Base-by-base conservation (phyloP, 345 rosid genomes). In the Murraya paniculata region DNA sequence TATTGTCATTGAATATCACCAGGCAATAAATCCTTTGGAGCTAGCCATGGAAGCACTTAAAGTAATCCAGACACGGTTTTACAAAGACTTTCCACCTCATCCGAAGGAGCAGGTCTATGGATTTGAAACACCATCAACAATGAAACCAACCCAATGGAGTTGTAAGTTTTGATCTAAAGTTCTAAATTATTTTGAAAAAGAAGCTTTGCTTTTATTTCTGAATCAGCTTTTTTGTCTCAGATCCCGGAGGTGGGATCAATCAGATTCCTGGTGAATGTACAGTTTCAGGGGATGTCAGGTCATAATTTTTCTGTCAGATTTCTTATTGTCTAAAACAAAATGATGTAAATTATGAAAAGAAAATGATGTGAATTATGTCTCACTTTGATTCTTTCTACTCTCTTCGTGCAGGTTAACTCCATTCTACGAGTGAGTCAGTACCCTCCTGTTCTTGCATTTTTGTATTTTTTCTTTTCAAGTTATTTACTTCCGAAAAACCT, bases 61-160 rank as follows among this genome's bases (percentile, higher is more conserved):
- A 81, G 92, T 89, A 71, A 90, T 97, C 60, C 99, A 97, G 75
- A 53, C 85, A 33, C 89, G 88, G 64, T 97, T 97, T 86, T 97
- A 94, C 79, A 86, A 71, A 79, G 99, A 97, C 84, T 97, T 94
- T 39, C 99, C 98, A 2, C 90, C 98, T 58, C 98, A 91, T 81
- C 88, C 87, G 6, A 78, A 85, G 78, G 99, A 97, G 85, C 81
- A 89, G 78, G 86, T 86, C 48, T 94, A 97, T 73, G 93, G 98
- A 73, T 97, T 90, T 87, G 98, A 98, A 7, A 94, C 98, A 9
- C 98, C 99, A 22, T 97, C 99, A 68, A 97, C 99, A 10, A 97
- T 97, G 94, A 97, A 97, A 80, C 99, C 99, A 81, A 97, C 98
- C 31, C 99, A 94, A 57, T 97, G 98, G 99, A 84, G 85, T 84